Base-by-base conservation (phyloP, 1,284 basidiomycete genomes). In the Heterobasidion occidentale region DNA sequence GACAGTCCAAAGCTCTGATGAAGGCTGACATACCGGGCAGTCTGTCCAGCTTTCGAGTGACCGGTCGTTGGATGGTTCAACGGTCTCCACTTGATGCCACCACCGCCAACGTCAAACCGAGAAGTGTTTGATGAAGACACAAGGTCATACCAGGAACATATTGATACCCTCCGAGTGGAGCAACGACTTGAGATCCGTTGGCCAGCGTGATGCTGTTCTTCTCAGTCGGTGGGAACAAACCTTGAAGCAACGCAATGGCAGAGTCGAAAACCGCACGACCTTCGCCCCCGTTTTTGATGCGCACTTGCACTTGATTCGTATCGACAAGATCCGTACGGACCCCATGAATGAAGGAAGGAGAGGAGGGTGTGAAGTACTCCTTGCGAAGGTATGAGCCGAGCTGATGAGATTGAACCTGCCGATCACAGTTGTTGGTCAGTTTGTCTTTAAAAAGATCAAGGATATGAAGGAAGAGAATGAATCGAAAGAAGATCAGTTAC, bases 241-340 rank as follows among this genome's bases (percentile, higher is more conserved):
- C 90, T 70, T 93, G 90, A 44, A 91, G 78, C 50, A 88, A 74
- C 20, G 88, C 86, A 53, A 87, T 86, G 36, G 86, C 80, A 14
- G 86, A 88, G 74, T 93, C 89, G 70, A 93, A 90, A 62, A 93
- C 90, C 42, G 90, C 86, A 19, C 84, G 77, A 50, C 90, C 91
- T 68, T 94, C 92, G 55, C 84, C 87, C 54, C 90, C 92, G 55
- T 84, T 86, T 72, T 93, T 92, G 65, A 88, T 88, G 58, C 83
- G 82, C 55, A 88, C 80, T 63, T 86, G 83, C 61, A 91, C 74
- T 68, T 91, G 80, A 58, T 74, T 76, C 63, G 87, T 84, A 72
- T 88, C 79, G 46, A 87, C 83, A 59, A 89, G 75, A 61, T 88
- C 83, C 35, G 77, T 70, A 58, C 76, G 74, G 67, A 94, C 80